Percentiles rank a stretch among this genome's conserved stretches.
phyloP scores from a whole-genome alignment of 2,329 filamentous ascomycete genomes.

The Bimuria novae-zelandiae region DNA sequence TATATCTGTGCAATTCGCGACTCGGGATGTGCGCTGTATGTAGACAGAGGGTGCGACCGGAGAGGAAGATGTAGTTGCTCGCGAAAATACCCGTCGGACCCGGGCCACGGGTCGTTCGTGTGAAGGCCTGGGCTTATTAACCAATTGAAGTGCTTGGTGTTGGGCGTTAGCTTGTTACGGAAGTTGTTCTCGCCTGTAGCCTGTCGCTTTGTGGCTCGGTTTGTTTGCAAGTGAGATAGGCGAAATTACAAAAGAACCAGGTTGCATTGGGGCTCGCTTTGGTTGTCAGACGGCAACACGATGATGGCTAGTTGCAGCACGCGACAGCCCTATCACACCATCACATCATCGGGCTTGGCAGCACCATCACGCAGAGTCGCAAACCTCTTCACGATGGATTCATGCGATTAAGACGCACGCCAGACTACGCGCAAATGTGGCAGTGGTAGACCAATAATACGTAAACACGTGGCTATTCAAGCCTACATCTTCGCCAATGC shows the following conservation, averaged over 20 bases:
- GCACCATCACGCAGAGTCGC: background rate
- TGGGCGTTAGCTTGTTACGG: constrained; percentile 33
- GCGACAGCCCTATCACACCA: background rate
- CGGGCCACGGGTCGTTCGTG: constrained; percentile 18
- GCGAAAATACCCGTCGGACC: too few relatives aligned
- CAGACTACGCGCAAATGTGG: too few relatives aligned
- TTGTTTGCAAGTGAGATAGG: background rate
- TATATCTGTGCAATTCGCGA: constrained; percentile 11
- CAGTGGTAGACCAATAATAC: too few relatives aligned
- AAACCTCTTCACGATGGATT: background rate
- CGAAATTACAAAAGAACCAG: constrained; percentile 4
- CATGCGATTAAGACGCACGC: too few relatives aligned
- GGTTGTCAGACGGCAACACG: background rate
- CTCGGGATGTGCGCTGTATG: background rate
- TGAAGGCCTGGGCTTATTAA: constrained; percentile 30
- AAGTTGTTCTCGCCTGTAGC: constrained; percentile 30
- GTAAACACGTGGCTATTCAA: too few relatives aligned
- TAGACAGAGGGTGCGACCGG: constrained; percentile 4
- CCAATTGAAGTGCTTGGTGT: constrained; percentile 20
- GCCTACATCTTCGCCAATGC: constrained; percentile 7
- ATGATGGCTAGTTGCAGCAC: constrained; percentile 6
- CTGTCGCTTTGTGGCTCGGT: constrained; percentile 5
- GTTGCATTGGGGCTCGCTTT: background rate
- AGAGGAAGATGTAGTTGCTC: constrained; percentile 13
- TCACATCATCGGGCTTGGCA: background rate